Evolutionary conservation across 495 filamentous ascomycete genomes (phyloP), one percentile per base, ranked within the genome.

Genomic region (Tetracladium setigerum): DNA sequence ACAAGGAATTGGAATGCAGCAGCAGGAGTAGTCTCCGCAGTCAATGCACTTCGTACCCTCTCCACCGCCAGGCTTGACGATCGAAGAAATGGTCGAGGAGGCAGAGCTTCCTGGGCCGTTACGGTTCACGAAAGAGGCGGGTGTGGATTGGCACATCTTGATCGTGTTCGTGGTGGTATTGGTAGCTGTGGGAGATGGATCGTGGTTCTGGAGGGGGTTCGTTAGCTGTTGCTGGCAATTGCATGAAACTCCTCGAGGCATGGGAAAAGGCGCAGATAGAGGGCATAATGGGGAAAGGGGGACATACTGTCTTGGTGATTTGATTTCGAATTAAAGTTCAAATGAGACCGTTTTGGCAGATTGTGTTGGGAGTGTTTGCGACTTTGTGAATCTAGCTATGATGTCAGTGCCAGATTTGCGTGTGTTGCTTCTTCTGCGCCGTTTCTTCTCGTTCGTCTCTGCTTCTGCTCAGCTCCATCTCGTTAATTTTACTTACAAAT

Each of bases 11-110:
- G 68, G 67, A 45, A 68, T 67, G 47, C 70, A 71, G 56, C 68
- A 73, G 53, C 70, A 73, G 19, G 69, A 66, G 44, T 61, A 67
- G 22, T 59, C 68, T 35, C 62, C 68, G 39, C 70, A 73, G 46
- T 69, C 66, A 18, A 71, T 54, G 47, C 70, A 71, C 16, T 62
- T 62, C 3, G 66, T 69, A 62, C 67, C 64, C n/a, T 60, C 66
- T 8, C 58, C 55, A 6, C 45, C 42, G 7, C 58, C 59, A 1
- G 62, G 62, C 47, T 69, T 71, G 39, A 70, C 57, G 57, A 73
- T 67, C 37, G 57, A 64, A 42, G 58, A 60, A 49, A 68, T 60
- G 16, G 62, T 68, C 11, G 62, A 67, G 16, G 62, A 49, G 9
- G 69, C 66, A 19, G 60, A 53, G 30, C 62, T 66, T 37, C 68